Evolutionary conservation across 2,329 filamentous ascomycete genomes (phyloP).

Genomic region (Lecanicillium sp.): DNA sequence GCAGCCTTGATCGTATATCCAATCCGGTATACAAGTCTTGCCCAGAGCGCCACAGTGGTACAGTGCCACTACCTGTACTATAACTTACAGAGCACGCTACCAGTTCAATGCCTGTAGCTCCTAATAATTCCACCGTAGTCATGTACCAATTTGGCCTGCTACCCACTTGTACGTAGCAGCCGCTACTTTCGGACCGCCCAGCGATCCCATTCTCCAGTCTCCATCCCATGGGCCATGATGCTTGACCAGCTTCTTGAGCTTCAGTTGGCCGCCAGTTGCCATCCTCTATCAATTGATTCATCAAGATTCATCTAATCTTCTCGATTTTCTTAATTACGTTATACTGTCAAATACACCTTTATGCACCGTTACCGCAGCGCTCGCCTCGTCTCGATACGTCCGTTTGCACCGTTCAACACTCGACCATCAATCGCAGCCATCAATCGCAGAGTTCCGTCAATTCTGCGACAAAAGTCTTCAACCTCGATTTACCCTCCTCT

Average conservation of each 20-base stretch:
- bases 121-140: too few species aligned
- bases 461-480: too few species aligned
- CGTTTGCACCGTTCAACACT: background rate
- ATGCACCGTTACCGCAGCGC: background rate
- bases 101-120: too few species aligned
- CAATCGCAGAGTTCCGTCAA: too few species aligned
- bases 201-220: background rate
- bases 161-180: background rate
- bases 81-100: too few species aligned
- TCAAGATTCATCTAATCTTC: background rate
- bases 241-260: too few species aligned
- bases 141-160: too few species aligned
- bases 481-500: background rate
- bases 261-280: background rate
- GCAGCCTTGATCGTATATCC: background rate
- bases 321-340: background rate
- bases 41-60: background rate
- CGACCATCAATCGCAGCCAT: too few species aligned
- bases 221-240: background rate
- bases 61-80: too few species aligned
- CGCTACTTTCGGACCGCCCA: constrained; percentile 2
- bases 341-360: background rate
- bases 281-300: background rate
- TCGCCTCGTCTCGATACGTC: background rate
- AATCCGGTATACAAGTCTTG: background rate